Evolutionary conservation across 2,329 filamentous ascomycete species (phyloP).

Genomic region (Biscogniauxia sp.): DNA sequence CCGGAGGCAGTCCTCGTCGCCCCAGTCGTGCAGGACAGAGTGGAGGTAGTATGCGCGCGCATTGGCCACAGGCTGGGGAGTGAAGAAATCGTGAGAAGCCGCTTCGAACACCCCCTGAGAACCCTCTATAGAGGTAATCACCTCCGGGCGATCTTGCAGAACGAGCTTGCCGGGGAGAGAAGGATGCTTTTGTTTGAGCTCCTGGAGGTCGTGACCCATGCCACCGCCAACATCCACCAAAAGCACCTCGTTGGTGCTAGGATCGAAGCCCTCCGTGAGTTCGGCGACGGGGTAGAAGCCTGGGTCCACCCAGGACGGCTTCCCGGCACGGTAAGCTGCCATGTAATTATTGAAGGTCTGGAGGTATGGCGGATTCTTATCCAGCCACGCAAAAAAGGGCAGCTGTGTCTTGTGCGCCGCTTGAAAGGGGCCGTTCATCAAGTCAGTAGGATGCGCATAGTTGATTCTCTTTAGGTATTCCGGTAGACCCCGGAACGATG

Average conservation of each 20-base stretch:
- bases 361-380: constrained; percentile 35
- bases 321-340: constrained; percentile 37
- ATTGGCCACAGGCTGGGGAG: constrained; percentile 26
- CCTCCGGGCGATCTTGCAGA: constrained; percentile 35
- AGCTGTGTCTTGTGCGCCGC: constrained; percentile 34
- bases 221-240: constrained; percentile 42
- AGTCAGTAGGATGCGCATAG: constrained; percentile 28
- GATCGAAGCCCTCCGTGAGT: constrained; percentile 18
- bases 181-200: constrained; percentile 31
- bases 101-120: constrained; percentile 12
- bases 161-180: constrained; percentile 34
- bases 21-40: constrained; percentile 38
- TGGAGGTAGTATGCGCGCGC: constrained; percentile 31
- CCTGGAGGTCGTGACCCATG: constrained; percentile 36
- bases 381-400: constrained; percentile 37
- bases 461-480: constrained; percentile 31
- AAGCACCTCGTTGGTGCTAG: constrained; percentile 29
- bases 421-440: constrained; percentile 36
- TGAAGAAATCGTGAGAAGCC: constrained; percentile 30
- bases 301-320: constrained; percentile 36
- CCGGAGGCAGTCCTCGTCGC: constrained; percentile 31
- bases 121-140: constrained; percentile 13
- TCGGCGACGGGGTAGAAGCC: constrained; percentile 27
- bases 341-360: constrained; percentile 37
- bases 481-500: constrained; percentile 34